These are phyloP conservation scores for Citrus glauca DNA, from an alignment of 345 rosid genomes.

Conservation along the genomic window DNA sequence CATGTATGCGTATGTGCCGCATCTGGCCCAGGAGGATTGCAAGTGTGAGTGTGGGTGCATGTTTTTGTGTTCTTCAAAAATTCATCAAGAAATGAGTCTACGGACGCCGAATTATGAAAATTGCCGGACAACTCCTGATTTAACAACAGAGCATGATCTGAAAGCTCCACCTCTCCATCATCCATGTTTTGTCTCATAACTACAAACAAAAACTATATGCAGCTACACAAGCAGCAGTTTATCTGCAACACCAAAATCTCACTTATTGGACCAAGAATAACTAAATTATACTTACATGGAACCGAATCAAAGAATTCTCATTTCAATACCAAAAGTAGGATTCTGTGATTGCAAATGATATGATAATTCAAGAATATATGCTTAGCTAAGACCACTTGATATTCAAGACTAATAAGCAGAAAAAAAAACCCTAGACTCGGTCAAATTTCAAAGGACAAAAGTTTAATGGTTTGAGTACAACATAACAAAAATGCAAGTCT, in stretches of 20 bases:
- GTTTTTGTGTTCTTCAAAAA: constrained; percentile 36
- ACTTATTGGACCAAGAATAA: constrained; percentile 2
- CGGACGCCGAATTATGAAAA: constrained; percentile 24
- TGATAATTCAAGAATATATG: constrained; percentile 24
- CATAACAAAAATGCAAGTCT: constrained; percentile 5
- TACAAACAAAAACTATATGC: background rate
- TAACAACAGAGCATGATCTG: constrained; percentile 23
- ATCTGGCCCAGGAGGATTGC: constrained; percentile 70
- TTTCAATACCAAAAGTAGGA: constrained; percentile 1
- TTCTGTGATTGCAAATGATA: background rate
- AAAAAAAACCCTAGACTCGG: constrained; percentile 5
- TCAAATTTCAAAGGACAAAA: background rate
- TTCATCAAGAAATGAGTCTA: constrained; percentile 36
- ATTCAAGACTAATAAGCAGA: background rate
- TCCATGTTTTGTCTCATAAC: constrained; percentile 27
- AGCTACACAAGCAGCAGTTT: background rate
- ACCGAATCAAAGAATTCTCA: background rate
- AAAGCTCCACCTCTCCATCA: constrained; percentile 43
- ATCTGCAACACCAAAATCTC: constrained; percentile 9
- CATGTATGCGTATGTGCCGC: constrained; percentile 64
- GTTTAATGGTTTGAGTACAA: background rate
- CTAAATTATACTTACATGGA: background rate
- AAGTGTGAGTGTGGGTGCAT: constrained; percentile 75
- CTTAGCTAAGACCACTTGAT: constrained; percentile 14
- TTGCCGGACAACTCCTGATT: constrained; percentile 25